phyloP scores from a whole-genome alignment of 2,329 filamentous ascomycete genomes.

The Fusarium nodosum region DNA sequence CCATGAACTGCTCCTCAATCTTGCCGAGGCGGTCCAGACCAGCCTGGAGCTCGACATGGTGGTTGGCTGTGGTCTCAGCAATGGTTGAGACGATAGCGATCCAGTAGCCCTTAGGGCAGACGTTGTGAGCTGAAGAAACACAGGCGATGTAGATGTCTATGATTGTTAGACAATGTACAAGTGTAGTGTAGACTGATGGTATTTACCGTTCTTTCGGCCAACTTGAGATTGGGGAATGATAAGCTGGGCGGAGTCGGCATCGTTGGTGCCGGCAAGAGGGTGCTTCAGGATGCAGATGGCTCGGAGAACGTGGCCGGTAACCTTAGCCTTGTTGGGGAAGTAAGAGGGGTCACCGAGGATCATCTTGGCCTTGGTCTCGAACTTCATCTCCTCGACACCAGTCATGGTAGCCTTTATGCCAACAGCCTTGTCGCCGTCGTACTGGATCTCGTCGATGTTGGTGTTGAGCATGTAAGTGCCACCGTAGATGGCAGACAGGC shows the following conservation, averaged over 20 bases:
- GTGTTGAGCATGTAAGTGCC: constrained; percentile 99
- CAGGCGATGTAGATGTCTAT: constrained; percentile 96
- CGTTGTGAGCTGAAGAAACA: constrained; percentile 95
- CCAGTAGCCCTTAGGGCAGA: constrained; percentile 99
- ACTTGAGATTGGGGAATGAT: constrained; percentile 99
- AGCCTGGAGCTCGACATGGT: constrained; percentile 93
- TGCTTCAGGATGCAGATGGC: constrained; percentile 98
- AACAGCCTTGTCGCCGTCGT: constrained; percentile 86
- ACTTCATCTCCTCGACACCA: constrained; percentile 91
- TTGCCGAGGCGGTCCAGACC: constrained; percentile 92
- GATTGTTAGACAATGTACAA: constrained; percentile 17
- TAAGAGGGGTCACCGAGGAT: constrained; percentile 97
- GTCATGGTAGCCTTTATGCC: constrained; percentile 99
- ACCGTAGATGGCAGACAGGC: constrained; percentile 97
- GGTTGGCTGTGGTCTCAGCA: constrained; percentile 90
- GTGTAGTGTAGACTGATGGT: not conserved
- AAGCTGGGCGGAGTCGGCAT: constrained; percentile 90
- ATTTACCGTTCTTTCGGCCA: constrained; percentile 91
- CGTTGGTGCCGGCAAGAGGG: constrained; percentile 89
- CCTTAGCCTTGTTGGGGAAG: constrained; percentile 89
- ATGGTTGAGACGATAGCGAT: constrained; percentile 99
- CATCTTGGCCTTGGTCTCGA: constrained; percentile 95
- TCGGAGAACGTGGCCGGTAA: constrained; percentile 90
- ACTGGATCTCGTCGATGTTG: constrained; percentile 88
- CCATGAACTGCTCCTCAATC: constrained; percentile 98